Evolutionary conservation across 441 rosid species (phyloP), one percentile per base, ranked within the genome.

Genomic region (Kokia cookei): DNA sequence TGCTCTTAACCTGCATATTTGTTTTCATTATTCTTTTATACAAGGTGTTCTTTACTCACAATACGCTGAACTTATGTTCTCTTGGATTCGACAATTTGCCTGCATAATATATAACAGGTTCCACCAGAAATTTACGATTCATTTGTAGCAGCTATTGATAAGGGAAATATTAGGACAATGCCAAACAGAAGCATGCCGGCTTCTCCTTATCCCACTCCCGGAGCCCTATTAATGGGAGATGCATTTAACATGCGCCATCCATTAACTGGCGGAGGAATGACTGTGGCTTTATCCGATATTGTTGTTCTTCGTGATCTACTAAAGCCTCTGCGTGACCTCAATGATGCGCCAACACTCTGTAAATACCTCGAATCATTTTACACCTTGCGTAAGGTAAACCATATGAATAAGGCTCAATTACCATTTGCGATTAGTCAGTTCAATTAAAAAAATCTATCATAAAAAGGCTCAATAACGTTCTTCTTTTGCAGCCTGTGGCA

Each of bases 201-300:
- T 58, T 79, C 82, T 77, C 96, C 96, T 15, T 73, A 85, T 73
- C 98, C 96, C 1, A 94, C 97, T 17, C 96, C 98, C 2, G 99
- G 98, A 50, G 98, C 98, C 51, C 82, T 91, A 55, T 72, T 95
- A 66, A 85, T 95, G 97, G 98, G 98, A 27, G 97, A 94, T 72
- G 97, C 98, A 68, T 91, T 94, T 73, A 94, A 94, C 88, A 95
- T 95, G 99, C 98, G 99, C 15, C 99, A 93, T 83, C 99, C 99
- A 19, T 77, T 93, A 70, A 95, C 99, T 0, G 98, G 99, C 35
- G 99, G 99, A 74, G 99, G 98, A 80, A 95, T 93, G 99, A 95
- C 99, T 0, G 98, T 95, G 24, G 97, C 97, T 61, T 82, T 93
- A 60, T 85, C 98, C 7, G 99, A 95, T 80, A 89, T 93, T 5